These are phyloP conservation scores for Vitis cinerea DNA, from an alignment of 164 flowering plant species.

Conservation along the genomic window DNA sequence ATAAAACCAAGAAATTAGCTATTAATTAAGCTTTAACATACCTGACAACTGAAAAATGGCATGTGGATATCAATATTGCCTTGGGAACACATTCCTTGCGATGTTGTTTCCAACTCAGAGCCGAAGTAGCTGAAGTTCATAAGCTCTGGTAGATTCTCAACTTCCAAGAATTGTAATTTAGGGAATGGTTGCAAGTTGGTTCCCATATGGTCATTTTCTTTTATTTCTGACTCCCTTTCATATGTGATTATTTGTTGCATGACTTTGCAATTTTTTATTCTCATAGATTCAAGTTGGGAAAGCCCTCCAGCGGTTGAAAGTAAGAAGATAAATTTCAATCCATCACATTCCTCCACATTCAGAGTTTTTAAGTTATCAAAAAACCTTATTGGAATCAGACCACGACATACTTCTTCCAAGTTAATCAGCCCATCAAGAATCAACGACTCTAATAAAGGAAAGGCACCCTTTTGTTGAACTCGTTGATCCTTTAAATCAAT, in stretches of 20 bases:
- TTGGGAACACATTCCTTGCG: no score
- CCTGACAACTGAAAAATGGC: no score
- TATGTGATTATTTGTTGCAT: neutral
- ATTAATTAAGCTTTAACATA: no score
- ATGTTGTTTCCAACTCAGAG: no score
- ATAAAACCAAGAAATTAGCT: no score
- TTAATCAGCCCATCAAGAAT: neutral
- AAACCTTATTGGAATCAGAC: no score
- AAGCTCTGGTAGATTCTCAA: constrained; percentile 1
- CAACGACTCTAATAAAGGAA: constrained; percentile 12
- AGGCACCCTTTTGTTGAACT: neutral
- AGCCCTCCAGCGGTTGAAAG: neutral
- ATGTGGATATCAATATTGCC: no score
- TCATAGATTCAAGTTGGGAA: constrained; percentile 2
- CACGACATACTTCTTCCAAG: no score
- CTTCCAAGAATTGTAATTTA: neutral
- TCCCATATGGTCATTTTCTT: neutral
- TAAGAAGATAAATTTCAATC: constrained; percentile 3
- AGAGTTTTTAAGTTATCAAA: no score
- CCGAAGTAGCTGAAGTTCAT: no score
- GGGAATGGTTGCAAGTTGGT: neutral
- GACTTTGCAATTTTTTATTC: neutral
- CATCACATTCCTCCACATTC: neutral
- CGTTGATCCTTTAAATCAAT: neutral
- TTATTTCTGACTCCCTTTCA: neutral